Base-by-base conservation (phyloP, 768 basidiomycete genomes). In the Tylopilus rubrobrunneus region DNA sequence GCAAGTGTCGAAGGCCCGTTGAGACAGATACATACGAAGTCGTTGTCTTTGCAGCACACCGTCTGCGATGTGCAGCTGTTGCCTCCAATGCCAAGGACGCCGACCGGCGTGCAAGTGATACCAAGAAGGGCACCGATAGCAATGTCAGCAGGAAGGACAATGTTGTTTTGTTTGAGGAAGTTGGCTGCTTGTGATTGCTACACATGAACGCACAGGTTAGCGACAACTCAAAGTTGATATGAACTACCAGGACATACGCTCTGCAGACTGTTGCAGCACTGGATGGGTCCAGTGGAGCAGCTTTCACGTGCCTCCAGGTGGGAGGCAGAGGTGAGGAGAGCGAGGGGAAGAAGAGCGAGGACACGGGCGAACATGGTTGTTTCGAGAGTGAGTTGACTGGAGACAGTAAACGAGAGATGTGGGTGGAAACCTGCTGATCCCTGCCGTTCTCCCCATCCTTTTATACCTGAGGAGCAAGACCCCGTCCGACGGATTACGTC, bases 311-410 rank as follows among this genome's bases (percentile, higher is more conserved):
- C 55, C 36, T 49, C 28, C 5, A 52, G 54, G 50, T 48, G 47
- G 0, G 42, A 21, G 10, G 60, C 57, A 25, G 54, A 46, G 21
- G 28, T 59, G 9, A 62, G 40, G 27, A 60, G 45, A 49, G 55
- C 65, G 8, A 66, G 34, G 14, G 57, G 58, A 4, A 58, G n/a
- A 25, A 67, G 45, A 37, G 65, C 50, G 10, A 61, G 17, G 51
- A 62, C 6, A 6, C 57, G 59, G 45, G 64, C 48, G 21, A 65
- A 54, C 62, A 63, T 63, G 14, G 3, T 25, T n/a, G 27, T 25
- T 25, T 25, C 25, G 28, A 7, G n/a, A 37, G 10, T 31, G 8
- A 31, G 31, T 31, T n/a, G 7, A 11, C 31, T 31, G 33, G 39
- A 25, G 34, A 52, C 17, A 45, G 21, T 4, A 31, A 15, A 45